Evolutionary conservation across 805 yeast species (phyloP).

Genomic region (Wickerhamomyces kurtzmanii): DNA sequence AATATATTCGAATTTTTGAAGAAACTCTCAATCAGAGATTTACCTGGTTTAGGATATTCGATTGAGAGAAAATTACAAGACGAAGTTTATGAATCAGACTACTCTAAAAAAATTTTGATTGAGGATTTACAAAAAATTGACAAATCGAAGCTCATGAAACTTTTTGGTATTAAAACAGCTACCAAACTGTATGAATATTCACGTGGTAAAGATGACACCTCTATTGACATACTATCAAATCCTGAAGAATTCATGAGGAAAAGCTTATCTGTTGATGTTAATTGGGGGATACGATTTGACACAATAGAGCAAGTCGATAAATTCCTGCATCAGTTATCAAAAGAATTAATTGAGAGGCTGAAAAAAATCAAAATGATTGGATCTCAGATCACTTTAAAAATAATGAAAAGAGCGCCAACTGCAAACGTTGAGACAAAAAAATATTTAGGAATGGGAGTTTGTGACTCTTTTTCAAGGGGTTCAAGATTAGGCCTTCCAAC

Average conservation of each 20-base stretch:
- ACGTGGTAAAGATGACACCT: slow-evolving; percentile 59
- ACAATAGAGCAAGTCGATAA: slow-evolving; percentile 47
- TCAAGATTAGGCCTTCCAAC: slow-evolving; percentile 53
- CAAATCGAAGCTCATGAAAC: slow-evolving; percentile 24
- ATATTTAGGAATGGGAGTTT: slow-evolving; percentile 75
- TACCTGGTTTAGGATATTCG: slow-evolving; percentile 60
- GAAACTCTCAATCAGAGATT: slow-evolving; percentile 19
- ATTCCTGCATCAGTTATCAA: slow-evolving; percentile 48
- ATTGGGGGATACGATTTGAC: slow-evolving; percentile 81
- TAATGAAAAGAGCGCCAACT: slow-evolving; percentile 50
- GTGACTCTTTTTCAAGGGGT: slow-evolving; percentile 54
- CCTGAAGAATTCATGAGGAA: slow-evolving; percentile 51
- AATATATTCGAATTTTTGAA: slow-evolving; percentile 22
- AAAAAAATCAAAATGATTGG: slow-evolving; percentile 37
- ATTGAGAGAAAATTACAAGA: slow-evolving; percentile 34
- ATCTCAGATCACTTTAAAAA: slow-evolving; percentile 48
- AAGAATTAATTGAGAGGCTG: slow-evolving; percentile 51
- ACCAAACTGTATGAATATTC: slow-evolving; percentile 47
- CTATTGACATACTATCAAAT: slow-evolving; percentile 39
- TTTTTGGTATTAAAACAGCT: slow-evolving; percentile 69
- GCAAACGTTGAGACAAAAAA: slow-evolving; percentile 77
- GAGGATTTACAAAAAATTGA: slow-evolving; percentile 26
- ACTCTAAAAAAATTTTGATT: slow-evolving; percentile 17
- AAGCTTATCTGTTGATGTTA: slow-evolving; percentile 79
- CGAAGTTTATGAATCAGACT: slow-evolving; percentile 13